Conservation (phyloP, 2,329 filamentous ascomycete species). For the Talaromyces sp. region DNA sequence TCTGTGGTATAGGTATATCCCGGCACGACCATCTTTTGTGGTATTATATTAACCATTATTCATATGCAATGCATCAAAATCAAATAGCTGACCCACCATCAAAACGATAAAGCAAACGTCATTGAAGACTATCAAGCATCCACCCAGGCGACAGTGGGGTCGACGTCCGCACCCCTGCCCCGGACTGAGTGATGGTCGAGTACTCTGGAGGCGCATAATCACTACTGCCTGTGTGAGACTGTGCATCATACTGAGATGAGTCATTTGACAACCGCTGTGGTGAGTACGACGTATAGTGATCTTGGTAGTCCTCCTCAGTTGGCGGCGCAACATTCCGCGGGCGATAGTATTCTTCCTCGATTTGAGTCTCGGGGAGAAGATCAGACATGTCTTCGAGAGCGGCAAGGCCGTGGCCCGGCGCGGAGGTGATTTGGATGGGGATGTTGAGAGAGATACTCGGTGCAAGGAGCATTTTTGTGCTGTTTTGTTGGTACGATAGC, state of each 20-base stretch:
- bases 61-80: background rate
- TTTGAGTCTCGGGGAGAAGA: conserved; percentile 24
- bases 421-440: conserved; percentile 42
- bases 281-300: background rate
- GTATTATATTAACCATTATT: background rate
- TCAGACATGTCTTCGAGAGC: conserved; percentile 19
- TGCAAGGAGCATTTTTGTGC: conserved; percentile 37
- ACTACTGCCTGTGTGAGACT: background rate
- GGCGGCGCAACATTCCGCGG: conserved; percentile 27
- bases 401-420: conserved; percentile 17
- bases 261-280: background rate
- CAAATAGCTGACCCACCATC: background rate
- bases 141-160: conserved; percentile 2
- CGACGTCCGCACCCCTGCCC: background rate
- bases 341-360: conserved; percentile 29
- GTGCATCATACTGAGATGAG: background rate
- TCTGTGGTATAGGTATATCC: background rate
- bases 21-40: background rate
- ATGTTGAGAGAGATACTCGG: conserved; percentile 41
- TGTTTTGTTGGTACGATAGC: conserved; percentile 52
- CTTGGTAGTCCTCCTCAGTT: conserved; percentile 4
- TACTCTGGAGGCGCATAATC: conserved; percentile 12
- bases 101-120: background rate
- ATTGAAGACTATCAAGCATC: conserved; percentile 17
- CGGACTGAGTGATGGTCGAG: background rate